Base-by-base conservation (phyloP, 176 grass and related monocot genomes). In the Avena insularis region DNA sequence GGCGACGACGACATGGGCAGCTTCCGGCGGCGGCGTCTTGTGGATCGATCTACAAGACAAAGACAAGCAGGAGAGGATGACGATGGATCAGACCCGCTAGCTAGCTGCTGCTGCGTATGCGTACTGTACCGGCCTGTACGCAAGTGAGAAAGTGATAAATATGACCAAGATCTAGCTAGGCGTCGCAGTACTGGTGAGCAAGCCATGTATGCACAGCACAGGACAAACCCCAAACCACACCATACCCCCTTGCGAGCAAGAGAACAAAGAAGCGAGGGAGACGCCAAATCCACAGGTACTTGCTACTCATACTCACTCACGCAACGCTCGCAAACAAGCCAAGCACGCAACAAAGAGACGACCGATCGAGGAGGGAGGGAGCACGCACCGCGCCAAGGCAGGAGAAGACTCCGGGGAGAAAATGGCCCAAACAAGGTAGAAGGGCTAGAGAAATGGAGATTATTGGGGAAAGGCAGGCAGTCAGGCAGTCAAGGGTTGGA, bases 21-120 rank as follows among this genome's bases (percentile, higher is more conserved):
- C 75, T 36, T 17, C 86, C 82, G 59, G 81, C 60, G 54, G 82
- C 62, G 54, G 82, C 62, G 62, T 88, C 86, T 83, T 85, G 74
- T 16, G 82, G 87, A 85, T 82, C 88, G 87, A 85, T 82, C 88
- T 93, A 76, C 38, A 84, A 74, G 86, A 88, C 92, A 90, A 87
- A 43, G 71, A 77, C 57, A 68, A 67, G 46, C 12, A 63, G 19
- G 46, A 38, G 63, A 38, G 23, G 9, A 73, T 40, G 38, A 40
- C 38, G 38, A 40, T 63, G 61, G 71, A 45, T 40, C 45, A 69
- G 64, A 33, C n/a, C 48, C 21, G 40, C 3, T 43, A 15, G 62
- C 23, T 4, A 21, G n/a, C 59, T 4, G 4, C 35, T 1, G 59
- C 59, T 1, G n/a, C 21, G 71, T 27, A 0, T 29, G 21, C 8